Conservation (phyloP, 1,284 basidiomycete genomes). For the Heterobasidion annosum region DNA sequence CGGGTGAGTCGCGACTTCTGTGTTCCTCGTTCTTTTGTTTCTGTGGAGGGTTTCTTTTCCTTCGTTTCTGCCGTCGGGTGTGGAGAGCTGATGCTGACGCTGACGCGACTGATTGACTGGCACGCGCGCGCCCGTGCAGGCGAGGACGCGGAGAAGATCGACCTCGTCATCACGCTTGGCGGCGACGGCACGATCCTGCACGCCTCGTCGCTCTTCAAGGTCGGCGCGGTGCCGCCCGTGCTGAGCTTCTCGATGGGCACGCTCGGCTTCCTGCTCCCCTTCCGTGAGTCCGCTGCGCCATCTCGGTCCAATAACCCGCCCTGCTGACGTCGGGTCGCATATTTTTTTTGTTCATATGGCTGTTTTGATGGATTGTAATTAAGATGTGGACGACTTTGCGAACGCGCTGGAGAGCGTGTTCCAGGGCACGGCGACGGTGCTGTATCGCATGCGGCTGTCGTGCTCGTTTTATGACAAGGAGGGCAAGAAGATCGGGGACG, state of each 20-base stretch:
- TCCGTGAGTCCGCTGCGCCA: slow-evolving; percentile 52
- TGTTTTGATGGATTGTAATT: background rate
- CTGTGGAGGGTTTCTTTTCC: background rate
- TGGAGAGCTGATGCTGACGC: background rate
- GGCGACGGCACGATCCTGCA: slow-evolving; percentile 96
- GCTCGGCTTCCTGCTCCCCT: slow-evolving; percentile 89
- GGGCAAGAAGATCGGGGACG: slow-evolving; percentile 43
- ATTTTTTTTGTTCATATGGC: background rate
- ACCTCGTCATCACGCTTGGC: slow-evolving; percentile 87
- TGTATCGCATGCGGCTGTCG: slow-evolving; percentile 81
- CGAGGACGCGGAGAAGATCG: slow-evolving; percentile 40
- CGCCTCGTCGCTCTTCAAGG: slow-evolving; percentile 86
- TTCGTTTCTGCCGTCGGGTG: background rate
- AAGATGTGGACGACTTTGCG: slow-evolving; percentile 77
- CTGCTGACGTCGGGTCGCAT: too few species aligned
- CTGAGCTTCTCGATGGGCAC: slow-evolving; percentile 96
- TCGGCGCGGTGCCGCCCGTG: slow-evolving; percentile 87
- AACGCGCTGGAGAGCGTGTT: slow-evolving; percentile 75
- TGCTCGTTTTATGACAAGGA: slow-evolving; percentile 67
- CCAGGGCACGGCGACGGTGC: slow-evolving; percentile 65
- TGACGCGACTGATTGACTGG: too few species aligned
- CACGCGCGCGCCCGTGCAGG: too few species aligned
- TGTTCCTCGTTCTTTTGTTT: slow-evolving; percentile 1
- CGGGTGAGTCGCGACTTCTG: slow-evolving; percentile 28
- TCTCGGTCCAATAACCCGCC: too few species aligned